Conservation (phyloP, 352 stramenopile genomes). For the Phytophthora colocasiae region DNA sequence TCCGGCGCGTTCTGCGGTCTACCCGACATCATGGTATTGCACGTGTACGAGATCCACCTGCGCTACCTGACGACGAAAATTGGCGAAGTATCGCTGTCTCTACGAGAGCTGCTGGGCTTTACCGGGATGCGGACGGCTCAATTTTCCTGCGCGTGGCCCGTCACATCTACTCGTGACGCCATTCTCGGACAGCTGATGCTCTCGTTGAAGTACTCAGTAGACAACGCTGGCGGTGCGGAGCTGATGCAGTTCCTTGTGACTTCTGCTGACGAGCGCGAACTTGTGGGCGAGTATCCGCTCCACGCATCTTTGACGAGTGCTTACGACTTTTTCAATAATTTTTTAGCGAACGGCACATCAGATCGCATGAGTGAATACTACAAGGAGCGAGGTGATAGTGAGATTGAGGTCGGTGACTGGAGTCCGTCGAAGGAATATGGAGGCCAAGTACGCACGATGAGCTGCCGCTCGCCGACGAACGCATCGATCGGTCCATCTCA, state of each 20-base stretch:
- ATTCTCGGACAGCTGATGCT: slow-evolving; percentile 79
- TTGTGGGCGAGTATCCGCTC: slow-evolving; percentile 75
- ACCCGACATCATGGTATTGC: slow-evolving; percentile 82
- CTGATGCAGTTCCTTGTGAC: slow-evolving; percentile 76
- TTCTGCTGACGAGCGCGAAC: slow-evolving; percentile 65
- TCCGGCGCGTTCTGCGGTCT: slow-evolving; percentile 74
- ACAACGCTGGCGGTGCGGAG: slow-evolving; percentile 51
- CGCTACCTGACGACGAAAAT: slow-evolving; percentile 88
- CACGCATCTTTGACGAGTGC: slow-evolving; percentile 57
- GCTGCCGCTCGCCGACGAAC: slow-evolving; percentile 79
- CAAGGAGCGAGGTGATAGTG: slow-evolving; percentile 77
- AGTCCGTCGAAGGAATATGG: slow-evolving; percentile 67
- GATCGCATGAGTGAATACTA: slow-evolving; percentile 66
- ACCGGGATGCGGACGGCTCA: slow-evolving; percentile 67
- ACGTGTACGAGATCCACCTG: slow-evolving; percentile 87
- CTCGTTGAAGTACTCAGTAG: slow-evolving; percentile 72
- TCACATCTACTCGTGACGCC: slow-evolving; percentile 67
- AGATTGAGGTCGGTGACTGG: slow-evolving; percentile 79
- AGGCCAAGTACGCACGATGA: slow-evolving; percentile 68
- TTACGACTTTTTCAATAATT: slow-evolving; percentile 71
- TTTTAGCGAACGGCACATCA: slow-evolving; percentile 61
- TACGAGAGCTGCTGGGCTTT: slow-evolving; percentile 81
- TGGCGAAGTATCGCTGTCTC: slow-evolving; percentile 73
- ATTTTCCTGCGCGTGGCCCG: slow-evolving; percentile 72
- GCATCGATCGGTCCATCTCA: slow-evolving; percentile 82